Conservation (phyloP, 495 filamentous ascomycete species). For the Immersiella caudata region DNA sequence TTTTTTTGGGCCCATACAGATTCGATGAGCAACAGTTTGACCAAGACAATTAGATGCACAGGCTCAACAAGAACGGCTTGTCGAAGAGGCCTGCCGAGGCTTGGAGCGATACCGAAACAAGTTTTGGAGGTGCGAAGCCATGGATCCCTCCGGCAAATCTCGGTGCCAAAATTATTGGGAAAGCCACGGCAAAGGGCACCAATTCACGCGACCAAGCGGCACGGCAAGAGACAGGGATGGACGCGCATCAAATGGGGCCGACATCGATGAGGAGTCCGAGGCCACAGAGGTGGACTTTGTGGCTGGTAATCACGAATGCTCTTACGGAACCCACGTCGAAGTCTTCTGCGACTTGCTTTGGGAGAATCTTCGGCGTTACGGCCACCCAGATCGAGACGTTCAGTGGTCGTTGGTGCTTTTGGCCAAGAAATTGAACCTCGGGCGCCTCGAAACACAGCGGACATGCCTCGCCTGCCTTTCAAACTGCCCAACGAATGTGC, state of each 20-base stretch:
- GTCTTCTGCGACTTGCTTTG: background rate
- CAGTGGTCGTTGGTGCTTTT: background rate
- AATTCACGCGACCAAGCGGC: conserved; percentile 15
- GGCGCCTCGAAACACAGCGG: conserved; percentile 25
- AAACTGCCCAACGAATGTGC: conserved; percentile 39
- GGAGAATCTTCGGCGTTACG: background rate
- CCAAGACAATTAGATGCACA: background rate
- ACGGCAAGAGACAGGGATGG: background rate
- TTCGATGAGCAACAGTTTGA: no score
- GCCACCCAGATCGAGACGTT: background rate
- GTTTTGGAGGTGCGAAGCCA: conserved; percentile 30
- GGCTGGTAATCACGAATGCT: background rate
- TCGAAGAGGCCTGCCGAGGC: conserved; percentile 28
- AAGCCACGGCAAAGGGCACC: conserved; percentile 29
- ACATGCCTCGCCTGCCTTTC: conserved; percentile 47
- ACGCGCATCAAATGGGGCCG: background rate
- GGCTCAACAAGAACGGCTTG: conserved; percentile 15
- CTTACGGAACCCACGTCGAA: background rate
- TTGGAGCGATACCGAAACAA: conserved; percentile 24
- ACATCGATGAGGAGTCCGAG: background rate
- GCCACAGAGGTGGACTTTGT: background rate
- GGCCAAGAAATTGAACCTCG: background rate
- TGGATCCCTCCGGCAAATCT: conserved; percentile 8
- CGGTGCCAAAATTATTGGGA: conserved; percentile 29
- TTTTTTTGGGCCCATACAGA: no score